Percentiles rank a stretch among this genome's conserved stretches.
Evolutionary conservation across 768 basidiomycete species (phyloP).

Genomic region (Tubosaeta sp.): DNA sequence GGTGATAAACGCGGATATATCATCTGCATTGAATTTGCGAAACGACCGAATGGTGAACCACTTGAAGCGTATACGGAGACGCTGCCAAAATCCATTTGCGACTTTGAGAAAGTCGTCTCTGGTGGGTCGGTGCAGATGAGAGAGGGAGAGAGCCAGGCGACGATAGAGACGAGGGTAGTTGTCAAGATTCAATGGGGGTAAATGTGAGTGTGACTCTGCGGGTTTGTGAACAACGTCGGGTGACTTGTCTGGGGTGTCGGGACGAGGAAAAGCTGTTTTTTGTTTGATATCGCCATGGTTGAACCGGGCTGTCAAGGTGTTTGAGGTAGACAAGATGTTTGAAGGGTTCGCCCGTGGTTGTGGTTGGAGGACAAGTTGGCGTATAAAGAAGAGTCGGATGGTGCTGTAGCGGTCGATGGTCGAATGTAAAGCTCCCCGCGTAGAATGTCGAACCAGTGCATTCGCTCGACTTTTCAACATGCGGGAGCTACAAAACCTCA

Average conservation of each 20-base stretch:
- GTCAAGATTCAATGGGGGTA: conserved; percentile 43
- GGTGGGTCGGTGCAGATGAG: conserved; percentile 74
- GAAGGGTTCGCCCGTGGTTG: neutral
- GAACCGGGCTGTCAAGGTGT: conserved; percentile 5
- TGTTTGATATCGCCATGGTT: conserved; percentile 16
- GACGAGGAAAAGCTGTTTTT: neutral
- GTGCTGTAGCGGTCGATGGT: conserved; percentile 53
- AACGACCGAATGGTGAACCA: conserved; percentile 97
- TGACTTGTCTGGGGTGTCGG: conserved; percentile 4
- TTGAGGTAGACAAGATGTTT: neutral
- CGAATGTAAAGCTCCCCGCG: conserved; percentile 22
- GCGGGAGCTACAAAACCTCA: neutral
- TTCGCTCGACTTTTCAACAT: conserved; percentile 14
- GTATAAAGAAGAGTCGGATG: conserved; percentile 56
- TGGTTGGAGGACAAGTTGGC: conserved; percentile 17
- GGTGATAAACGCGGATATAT: conserved; percentile 92
- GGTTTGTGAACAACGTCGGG: conserved; percentile 7
- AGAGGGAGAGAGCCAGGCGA: conserved; percentile 72
- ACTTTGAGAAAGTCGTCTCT: conserved; percentile 86
- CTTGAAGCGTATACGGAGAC: conserved; percentile 86
- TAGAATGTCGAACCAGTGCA: conserved; percentile 22
- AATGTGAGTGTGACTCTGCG: conserved; percentile 5
- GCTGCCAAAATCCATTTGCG: conserved; percentile 87
- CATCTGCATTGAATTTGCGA: conserved; percentile 92
- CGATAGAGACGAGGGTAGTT: conserved; percentile 81